These are phyloP conservation scores for Nyctanthes arbortristis DNA, from an alignment of 257 asterid species.

Conservation along the genomic window DNA sequence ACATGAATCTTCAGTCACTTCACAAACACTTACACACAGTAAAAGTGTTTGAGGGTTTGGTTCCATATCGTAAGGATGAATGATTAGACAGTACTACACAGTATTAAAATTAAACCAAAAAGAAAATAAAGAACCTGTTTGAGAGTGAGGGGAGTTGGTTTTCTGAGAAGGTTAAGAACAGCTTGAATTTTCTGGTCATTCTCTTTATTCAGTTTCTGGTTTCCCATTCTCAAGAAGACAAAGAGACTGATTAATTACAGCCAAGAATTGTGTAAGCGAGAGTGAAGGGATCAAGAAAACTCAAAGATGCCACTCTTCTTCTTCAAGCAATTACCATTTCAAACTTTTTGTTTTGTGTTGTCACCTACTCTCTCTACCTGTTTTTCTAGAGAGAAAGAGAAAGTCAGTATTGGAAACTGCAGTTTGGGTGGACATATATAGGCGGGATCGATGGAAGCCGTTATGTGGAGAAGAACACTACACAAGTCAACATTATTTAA, in stretches of 20 bases:
- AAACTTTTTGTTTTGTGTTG: constrained; percentile 26
- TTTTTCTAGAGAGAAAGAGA: constrained; percentile 29
- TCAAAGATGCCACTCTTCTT: constrained; percentile 61
- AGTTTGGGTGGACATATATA: constrained; percentile 63
- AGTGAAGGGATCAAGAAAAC: constrained; percentile 36
- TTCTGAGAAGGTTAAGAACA: constrained; percentile 68
- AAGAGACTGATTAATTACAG: no score
- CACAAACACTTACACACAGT: no score
- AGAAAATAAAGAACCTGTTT: constrained; percentile 63
- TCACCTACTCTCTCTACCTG: constrained; percentile 12
- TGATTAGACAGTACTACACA: background rate
- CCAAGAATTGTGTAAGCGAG: background rate
- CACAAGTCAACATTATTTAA: constrained; percentile 9
- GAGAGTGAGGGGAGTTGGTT: constrained; percentile 75
- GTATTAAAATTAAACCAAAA: no score
- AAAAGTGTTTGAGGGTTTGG: no score
- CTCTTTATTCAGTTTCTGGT: constrained; percentile 67
- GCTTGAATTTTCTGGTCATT: constrained; percentile 58
- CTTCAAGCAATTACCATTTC: constrained; percentile 78
- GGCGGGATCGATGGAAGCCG: constrained; percentile 62
- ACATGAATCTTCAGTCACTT: no score
- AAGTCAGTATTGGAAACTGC: constrained; percentile 31
- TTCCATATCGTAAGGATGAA: background rate
- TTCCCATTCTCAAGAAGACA: constrained; percentile 53
- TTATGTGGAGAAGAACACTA: constrained; percentile 16